These are phyloP conservation scores for Calocera viscosa DNA, from an alignment of 768 basidiomycete genomes.

Conservation along the genomic window DNA sequence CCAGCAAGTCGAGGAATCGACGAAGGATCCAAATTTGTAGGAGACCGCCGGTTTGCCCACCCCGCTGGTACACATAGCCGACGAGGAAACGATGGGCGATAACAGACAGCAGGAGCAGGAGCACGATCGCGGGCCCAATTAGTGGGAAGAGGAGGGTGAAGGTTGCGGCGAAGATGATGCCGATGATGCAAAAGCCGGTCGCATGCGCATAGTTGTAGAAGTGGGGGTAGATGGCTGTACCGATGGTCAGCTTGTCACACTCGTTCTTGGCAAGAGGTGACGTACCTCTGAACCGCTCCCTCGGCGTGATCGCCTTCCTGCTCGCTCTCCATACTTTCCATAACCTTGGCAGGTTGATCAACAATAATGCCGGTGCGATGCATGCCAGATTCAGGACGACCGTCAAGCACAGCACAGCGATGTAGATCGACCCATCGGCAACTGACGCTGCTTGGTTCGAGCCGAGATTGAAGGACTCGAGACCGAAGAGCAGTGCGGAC, in stretches of 20 bases:
- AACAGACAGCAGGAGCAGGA: conserved; percentile 52
- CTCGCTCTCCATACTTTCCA: conserved; percentile 46
- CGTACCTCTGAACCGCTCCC: conserved; percentile 66
- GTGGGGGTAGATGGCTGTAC: conserved; percentile 54
- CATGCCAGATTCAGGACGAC: conserved; percentile 54
- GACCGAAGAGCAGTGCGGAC: conserved; percentile 58
- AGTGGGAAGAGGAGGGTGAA: conserved; percentile 68
- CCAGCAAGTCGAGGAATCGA: conserved; percentile 55
- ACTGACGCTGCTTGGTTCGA: conserved; percentile 32
- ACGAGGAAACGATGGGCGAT: conserved; percentile 71
- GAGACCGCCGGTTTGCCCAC: conserved; percentile 56
- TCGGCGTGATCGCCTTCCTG: conserved; percentile 53
- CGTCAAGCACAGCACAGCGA: conserved; percentile 46
- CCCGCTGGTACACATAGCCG: conserved; percentile 64
- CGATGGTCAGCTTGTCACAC: not conserved
- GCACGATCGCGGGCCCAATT: conserved; percentile 54
- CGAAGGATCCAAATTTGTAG: conserved; percentile 64
- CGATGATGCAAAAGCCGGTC: conserved; percentile 51
- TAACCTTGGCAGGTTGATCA: conserved; percentile 59
- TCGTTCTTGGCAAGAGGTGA: conserved; percentile 9
- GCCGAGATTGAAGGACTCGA: conserved; percentile 42
- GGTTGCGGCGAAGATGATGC: conserved; percentile 56
- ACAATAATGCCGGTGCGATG: conserved; percentile 53
- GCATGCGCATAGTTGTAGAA: conserved; percentile 59
- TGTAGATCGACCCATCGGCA: conserved; percentile 60